Conservation (phyloP, 2,329 filamentous ascomycete genomes). For the Sporothrix globosa region DNA sequence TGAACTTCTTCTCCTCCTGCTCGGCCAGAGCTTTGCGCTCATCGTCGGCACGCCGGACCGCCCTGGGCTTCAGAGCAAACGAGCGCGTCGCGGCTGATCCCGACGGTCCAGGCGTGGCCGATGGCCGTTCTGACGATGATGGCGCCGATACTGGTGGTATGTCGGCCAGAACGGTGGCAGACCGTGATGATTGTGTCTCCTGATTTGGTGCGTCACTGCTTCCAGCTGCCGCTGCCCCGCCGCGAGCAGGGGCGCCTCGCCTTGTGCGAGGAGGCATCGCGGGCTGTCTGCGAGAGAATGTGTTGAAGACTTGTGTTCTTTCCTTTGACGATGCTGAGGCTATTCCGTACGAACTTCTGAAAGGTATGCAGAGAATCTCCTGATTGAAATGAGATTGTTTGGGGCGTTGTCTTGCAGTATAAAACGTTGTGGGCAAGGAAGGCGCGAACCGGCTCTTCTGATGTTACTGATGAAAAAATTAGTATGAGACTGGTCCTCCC, state of each 20-base stretch:
- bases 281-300: not conserved
- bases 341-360: not conserved
- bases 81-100: slow-evolving; percentile 25
- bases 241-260: slow-evolving; percentile 32
- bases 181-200: slow-evolving; percentile 10
- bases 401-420: not conserved
- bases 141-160: slow-evolving; percentile 29
- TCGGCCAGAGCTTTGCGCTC: slow-evolving; percentile 46
- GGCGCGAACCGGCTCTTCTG: slow-evolving; percentile 15
- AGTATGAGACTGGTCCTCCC: slow-evolving; percentile 15
- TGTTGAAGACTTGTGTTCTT: not conserved
- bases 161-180: not conserved
- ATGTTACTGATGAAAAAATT: slow-evolving; percentile 24
- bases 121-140: slow-evolving; percentile 11
- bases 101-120: slow-evolving; percentile 7
- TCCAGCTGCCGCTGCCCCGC: slow-evolving; percentile 27
- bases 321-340: not conserved
- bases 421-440: slow-evolving; percentile 7
- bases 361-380: not conserved
- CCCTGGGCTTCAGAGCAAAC: slow-evolving; percentile 44
- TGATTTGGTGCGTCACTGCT: slow-evolving; percentile 9
- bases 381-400: not conserved
- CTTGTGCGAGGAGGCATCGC: slow-evolving; percentile 34
- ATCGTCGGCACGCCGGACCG: slow-evolving; percentile 42
- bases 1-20: slow-evolving; percentile 43